Base-by-base conservation (phyloP, 257 asterid genomes). In the Solanum pinnatisectum region DNA sequence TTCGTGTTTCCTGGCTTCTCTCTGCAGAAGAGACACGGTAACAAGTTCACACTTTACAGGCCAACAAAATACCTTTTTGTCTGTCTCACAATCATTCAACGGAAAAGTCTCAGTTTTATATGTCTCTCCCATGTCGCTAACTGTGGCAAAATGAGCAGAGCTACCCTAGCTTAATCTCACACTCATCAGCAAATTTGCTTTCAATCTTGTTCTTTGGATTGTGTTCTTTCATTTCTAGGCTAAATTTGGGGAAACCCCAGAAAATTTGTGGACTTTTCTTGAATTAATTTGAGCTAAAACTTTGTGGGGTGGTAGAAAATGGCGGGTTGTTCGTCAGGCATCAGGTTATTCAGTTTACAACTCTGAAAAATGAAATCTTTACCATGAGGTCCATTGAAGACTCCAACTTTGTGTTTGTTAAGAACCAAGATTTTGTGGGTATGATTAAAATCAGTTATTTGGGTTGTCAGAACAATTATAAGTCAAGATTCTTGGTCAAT, bases 301-400 rank as follows among this genome's bases (percentile, higher is more conserved):
- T 56, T 42, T 10, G 88, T 56, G 27, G 68, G 84, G 25, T 70
- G 79, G 8, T 44, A 65, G 16, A 71, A 88, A 90, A 92, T 91
- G 94, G 95, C 93, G 90, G 93, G 91, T 36, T 95, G 91, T 90
- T 93, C 94, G 59, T 91, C 94, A 72, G 92, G 93, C 83, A 65
- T 91, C 77, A 88, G 95, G 87, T 59, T 89, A 4, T 71, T 86
- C 94, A 90, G 81, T 87, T 91, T 89, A 88, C 87, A 88, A 89
- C 89, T 90, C 84, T 90, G 89, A 79, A 71, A 84, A 91, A 92
- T 86, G 94, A 90, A 25, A 90, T 82, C 84, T 30, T 84, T 35
- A 89, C 87, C 5, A 88, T 88, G 49, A 23, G 70, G 60, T 83
- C 88, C 35, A 67, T 82, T 65, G 59, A 90, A 90, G 87, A 89